A percentile compares a stretch with the other conserved stretches of the same genome.
phyloP scores from a whole-genome alignment of 108 stramenopile species.

The Nannochloropsis granulata region DNA sequence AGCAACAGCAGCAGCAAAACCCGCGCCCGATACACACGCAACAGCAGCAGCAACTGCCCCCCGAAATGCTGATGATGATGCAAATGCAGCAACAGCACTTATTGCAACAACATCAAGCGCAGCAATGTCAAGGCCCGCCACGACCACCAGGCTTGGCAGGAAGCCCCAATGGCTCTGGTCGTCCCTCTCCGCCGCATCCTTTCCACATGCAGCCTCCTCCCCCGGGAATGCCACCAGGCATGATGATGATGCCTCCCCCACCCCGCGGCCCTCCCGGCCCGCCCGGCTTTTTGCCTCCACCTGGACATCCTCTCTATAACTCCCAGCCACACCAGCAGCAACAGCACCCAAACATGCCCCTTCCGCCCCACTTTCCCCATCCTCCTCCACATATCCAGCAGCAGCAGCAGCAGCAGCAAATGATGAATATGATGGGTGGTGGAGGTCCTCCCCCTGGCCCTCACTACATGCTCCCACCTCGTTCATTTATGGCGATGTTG shows the following conservation, averaged over 20 bases:
- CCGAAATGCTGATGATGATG: not conserved
- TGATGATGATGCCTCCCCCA: not conserved
- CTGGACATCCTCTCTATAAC: not conserved
- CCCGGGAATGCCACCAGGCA: not conserved
- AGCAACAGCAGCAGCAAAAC: not conserved
- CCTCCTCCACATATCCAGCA: not conserved
- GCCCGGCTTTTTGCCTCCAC: not conserved
- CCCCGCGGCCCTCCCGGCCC: not conserved
- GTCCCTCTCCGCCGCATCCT: not conserved
- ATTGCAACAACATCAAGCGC: not conserved
- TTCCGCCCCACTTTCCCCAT: not conserved
- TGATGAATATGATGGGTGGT: not conserved
- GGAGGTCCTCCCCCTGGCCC: not conserved
- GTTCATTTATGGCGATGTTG: slow-evolving; percentile 6
- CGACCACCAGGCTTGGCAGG: too few relatives aligned
- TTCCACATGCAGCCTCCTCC: not conserved
- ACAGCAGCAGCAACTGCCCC: not conserved
- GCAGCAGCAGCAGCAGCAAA: not conserved
- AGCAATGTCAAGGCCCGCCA: not conserved
- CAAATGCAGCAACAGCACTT: not conserved
- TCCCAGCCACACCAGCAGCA: not conserved
- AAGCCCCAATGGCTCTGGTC: too few relatives aligned
- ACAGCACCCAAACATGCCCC: not conserved
- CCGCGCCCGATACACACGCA: not conserved
- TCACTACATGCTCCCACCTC: not conserved